phyloP scores from a whole-genome alignment of 352 stramenopile species.

The Phytophthora ohioensis region DNA sequence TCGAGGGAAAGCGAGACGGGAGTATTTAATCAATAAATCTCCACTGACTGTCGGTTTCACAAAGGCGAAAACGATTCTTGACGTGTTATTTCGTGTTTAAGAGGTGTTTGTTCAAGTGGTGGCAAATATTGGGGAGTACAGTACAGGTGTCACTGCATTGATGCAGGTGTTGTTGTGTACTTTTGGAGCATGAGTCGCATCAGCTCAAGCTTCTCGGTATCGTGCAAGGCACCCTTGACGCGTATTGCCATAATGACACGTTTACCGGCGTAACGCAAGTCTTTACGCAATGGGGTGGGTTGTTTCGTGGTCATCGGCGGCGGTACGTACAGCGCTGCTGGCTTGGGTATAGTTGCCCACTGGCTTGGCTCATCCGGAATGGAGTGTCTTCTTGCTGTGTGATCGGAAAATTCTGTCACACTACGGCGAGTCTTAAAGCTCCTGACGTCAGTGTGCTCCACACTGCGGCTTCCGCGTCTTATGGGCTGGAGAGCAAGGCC shows the following conservation, averaged over 20 bases:
- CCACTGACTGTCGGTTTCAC: slow-evolving; percentile 73
- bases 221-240: slow-evolving; percentile 55
- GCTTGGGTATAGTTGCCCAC: slow-evolving; percentile 20
- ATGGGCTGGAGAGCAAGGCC: slow-evolving; percentile 14
- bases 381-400: slow-evolving; percentile 15
- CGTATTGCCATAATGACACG: slow-evolving; percentile 76
- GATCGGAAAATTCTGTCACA: slow-evolving; percentile 19
- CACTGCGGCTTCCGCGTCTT: background rate
- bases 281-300: slow-evolving; percentile 30
- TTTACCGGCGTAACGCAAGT: slow-evolving; percentile 65
- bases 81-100: slow-evolving; percentile 7
- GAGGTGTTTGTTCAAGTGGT: too few species aligned
- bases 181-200: slow-evolving; percentile 65
- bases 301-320: background rate
- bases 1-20: slow-evolving; percentile 50
- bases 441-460: slow-evolving; percentile 27
- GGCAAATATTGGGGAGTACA: too few species aligned
- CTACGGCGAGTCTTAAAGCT: slow-evolving; percentile 36
- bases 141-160: background rate
- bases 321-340: slow-evolving; percentile 1
- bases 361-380: slow-evolving; percentile 14
- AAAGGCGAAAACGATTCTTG: slow-evolving; percentile 31
- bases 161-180: slow-evolving; percentile 11
- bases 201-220: slow-evolving; percentile 63
- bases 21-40: slow-evolving; percentile 84